Evolutionary conservation across 192 early-diverging fungal genomes (phyloP), one percentile per base, ranked within the genome.

Genomic region (Physocladia obscura): DNA sequence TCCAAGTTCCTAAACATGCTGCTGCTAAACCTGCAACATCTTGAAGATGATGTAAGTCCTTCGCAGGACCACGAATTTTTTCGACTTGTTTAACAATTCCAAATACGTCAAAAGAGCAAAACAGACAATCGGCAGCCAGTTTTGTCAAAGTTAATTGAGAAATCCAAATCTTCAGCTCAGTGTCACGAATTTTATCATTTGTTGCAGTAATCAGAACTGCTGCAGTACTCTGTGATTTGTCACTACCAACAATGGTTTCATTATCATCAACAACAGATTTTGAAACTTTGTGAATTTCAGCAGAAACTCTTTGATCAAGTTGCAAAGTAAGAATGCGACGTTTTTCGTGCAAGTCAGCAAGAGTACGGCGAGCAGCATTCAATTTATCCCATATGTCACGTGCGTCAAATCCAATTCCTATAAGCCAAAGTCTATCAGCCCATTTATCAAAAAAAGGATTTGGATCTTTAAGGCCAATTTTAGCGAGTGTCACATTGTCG

Each of bases 61-160:
- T 26, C 13, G 6, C 39, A 30, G 47, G 17, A 22, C 21, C 63
- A n/a, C n/a, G 22, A 35, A 47, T 26, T 19, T 35, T 8, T 37
- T 65, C 63, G 15, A 65, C 49, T 34, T 26, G 13, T 32, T 50
- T 65, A 21, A 65, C 63, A 17, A 71, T 39, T 1, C 78, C 76
- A 39, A 79, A 77, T 40, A 77, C 83, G 67, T 76, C 79, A 38
- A 73, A 68, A 65, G 84, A 73, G 80, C 91, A 93, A 76, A 94
- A 94, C 21, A 85, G 57, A 60, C 83, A 84, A 74, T 94, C 92
- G 62, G 86, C 83, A 19, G 77, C 29, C 17, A 93, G 69, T 71
- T 94, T 94, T 56, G 73, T 69, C 22, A 87, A 75, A 2, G 88
- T 88, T 1, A 90, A 62, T 22, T 82, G 56, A 22, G 82, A 76